A percentile compares a stretch with the other conserved stretches of the same genome.
phyloP scores from a whole-genome alignment of 2,329 filamentous ascomycete species.

The Trichophyton mentagrophytes region DNA sequence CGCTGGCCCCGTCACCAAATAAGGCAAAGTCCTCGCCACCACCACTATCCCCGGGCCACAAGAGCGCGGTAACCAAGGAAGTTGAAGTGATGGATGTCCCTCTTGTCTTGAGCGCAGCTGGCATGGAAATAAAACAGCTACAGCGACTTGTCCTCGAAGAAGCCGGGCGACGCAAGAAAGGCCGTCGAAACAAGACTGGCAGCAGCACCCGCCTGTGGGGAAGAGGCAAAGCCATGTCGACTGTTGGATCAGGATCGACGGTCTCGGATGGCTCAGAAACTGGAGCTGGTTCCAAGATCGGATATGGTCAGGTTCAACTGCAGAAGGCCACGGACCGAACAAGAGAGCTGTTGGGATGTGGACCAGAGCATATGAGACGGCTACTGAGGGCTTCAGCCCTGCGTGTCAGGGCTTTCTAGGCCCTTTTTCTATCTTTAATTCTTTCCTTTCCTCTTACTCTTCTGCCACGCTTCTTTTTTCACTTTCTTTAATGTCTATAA shows the following conservation, averaged over 20 bases:
- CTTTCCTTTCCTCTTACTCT: background rate
- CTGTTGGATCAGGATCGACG: background rate
- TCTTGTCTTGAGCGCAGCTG: constrained; percentile 24
- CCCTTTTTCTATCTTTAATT: background rate
- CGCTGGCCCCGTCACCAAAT: constrained; percentile 40
- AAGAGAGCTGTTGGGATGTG: constrained; percentile 19
- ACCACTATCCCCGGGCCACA: constrained; percentile 17
- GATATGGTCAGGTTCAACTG: constrained; percentile 15
- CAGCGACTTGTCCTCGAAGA: constrained; percentile 19
- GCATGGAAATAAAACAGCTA: constrained; percentile 15
- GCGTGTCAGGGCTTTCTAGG: constrained; percentile 10
- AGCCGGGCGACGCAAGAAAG: constrained; percentile 12
- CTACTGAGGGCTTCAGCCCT: constrained; percentile 17
- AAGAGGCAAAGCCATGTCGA: background rate
- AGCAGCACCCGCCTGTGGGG: background rate
- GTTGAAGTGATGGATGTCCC: constrained; percentile 29
- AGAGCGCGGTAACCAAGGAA: constrained; percentile 7
- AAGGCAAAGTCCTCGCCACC: constrained; percentile 18
- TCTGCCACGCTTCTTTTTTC: background rate
- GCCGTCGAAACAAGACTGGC: constrained; percentile 8
- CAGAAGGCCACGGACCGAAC: constrained; percentile 16
- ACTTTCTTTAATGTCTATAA: background rate
- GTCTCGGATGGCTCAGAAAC: background rate
- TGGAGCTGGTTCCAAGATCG: background rate
- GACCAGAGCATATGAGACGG: constrained; percentile 24